phyloP scores from a whole-genome alignment of 1,284 basidiomycete species.

The Leccinum holopus region DNA sequence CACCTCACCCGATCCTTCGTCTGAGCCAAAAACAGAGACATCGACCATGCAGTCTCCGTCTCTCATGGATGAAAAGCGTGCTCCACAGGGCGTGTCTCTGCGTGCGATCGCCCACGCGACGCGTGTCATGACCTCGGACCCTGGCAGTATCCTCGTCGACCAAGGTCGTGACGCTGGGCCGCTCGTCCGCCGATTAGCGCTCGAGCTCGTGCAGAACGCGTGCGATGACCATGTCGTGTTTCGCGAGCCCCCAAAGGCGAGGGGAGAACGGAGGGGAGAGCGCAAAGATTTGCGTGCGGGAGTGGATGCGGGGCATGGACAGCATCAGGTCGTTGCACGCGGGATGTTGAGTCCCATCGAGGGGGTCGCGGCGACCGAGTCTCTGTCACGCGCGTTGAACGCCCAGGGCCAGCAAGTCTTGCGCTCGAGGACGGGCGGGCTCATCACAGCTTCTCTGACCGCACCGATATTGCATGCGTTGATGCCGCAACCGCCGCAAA shows the following conservation, averaged over 20 bases:
- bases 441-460: conserved; percentile 40
- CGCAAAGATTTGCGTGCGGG: conserved; percentile 18
- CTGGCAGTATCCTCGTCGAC: conserved; percentile 71
- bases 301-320: neutral
- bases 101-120: conserved; percentile 82
- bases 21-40: conserved; percentile 27
- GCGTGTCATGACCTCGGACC: conserved; percentile 84
- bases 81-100: conserved; percentile 57
- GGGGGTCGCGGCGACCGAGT: conserved; percentile 44
- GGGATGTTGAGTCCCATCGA: conserved; percentile 42
- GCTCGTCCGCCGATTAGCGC: conserved; percentile 64
- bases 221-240: conserved; percentile 65
- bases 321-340: conserved; percentile 36
- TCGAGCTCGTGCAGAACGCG: conserved; percentile 70
- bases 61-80: conserved; percentile 31
- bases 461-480: conserved; percentile 62
- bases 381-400: conserved; percentile 44
- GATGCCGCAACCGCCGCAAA: conserved; percentile 47
- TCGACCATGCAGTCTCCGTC: conserved; percentile 34
- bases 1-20: conserved; percentile 24
- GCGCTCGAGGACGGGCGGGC: conserved; percentile 32
- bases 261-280: conserved; percentile 45
- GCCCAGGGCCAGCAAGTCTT: conserved; percentile 32
- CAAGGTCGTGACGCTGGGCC: conserved; percentile 61
- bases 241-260: conserved; percentile 43